Conservation (phyloP, 495 filamentous ascomycete species). For the Ascobolus immersus region DNA sequence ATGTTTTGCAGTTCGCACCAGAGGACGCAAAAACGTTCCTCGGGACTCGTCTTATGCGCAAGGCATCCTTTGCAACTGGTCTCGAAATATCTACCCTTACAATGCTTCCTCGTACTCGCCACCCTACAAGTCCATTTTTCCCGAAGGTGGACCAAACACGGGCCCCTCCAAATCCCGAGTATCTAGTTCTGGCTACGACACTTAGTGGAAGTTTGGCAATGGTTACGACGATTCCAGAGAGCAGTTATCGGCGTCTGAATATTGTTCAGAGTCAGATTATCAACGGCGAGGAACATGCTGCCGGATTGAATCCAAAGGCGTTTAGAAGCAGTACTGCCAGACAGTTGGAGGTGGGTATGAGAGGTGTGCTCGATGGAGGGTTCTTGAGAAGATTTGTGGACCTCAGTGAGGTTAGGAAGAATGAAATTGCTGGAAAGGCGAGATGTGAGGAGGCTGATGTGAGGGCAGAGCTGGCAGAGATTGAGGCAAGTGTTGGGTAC, state of each 20-base stretch:
- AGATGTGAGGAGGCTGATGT: slow-evolving; percentile 34
- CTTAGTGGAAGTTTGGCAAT: slow-evolving; percentile 50
- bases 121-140: slow-evolving; percentile 14
- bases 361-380: slow-evolving; percentile 37
- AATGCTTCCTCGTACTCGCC: slow-evolving; percentile 42
- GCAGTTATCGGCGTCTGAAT: slow-evolving; percentile 56
- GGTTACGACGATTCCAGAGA: slow-evolving; percentile 51
- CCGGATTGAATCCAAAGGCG: slow-evolving; percentile 54
- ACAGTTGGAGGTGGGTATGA: slow-evolving; percentile 26
- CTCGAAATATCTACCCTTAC: slow-evolving; percentile 47
- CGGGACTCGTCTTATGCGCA: slow-evolving; percentile 63
- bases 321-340: slow-evolving; percentile 22
- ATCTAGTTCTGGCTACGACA: slow-evolving; percentile 43
- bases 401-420: slow-evolving; percentile 37
- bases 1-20: slow-evolving; percentile 79
- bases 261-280: slow-evolving; percentile 59
- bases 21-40: slow-evolving; percentile 93
- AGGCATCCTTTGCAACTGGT: slow-evolving; percentile 65
- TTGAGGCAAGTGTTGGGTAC: slow-evolving; percentile 3
- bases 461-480: slow-evolving; percentile 29
- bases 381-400: slow-evolving; percentile 37
- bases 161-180: slow-evolving; percentile 16
- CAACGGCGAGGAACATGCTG: slow-evolving; percentile 45
- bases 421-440: slow-evolving; percentile 43
- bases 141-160: slow-evolving; percentile 20